Base-by-base conservation (phyloP, 768 basidiomycete species). In the Tulasnella sp. region DNA sequence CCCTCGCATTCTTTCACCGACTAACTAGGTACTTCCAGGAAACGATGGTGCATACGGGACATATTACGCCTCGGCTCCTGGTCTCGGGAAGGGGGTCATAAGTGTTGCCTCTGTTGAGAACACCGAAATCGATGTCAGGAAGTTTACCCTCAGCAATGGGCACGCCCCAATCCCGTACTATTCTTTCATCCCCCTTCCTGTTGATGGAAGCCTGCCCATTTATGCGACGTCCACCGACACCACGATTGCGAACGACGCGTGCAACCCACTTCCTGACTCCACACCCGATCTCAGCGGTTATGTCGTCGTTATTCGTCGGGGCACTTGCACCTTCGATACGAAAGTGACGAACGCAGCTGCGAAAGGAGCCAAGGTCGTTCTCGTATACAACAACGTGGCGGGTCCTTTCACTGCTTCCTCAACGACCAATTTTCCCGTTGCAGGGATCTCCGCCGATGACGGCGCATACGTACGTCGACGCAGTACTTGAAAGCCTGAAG, bases 331-430 rank as follows among this genome's bases (percentile, higher is more conserved):
- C 2, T 65, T 71, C 17, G 25, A 17, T 40, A 65, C 70, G 34
- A 84, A 83, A 63, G 64, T 80, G n/a, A 67, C 67, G 2, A 80
- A 82, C 63, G 69, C 74, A 19, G 75, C 73, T 19, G 78, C 75
- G 0, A 78, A 78, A 59, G 79, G 79, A 4, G 79, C 71, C 0
- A 72, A 72, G 36, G 66, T 70, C 25, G 66, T 71, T 0, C 63
- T 81, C 23, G 76, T 82, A 57, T 82, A 48, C 23, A 48, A 43
- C n/a, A 55, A 45, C 40, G 50, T 51, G 14, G 34, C 50, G 34
- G 27, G 48, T 19, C 32, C 14, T 39, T 80, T 77, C 59, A 77
- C 80, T 37, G 69, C 62, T 4, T 74, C 78, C 58, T 53, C 4
- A 8, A 46, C 34, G 2, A 35, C 42, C 7, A 48, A 49, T 55